phyloP scores from a whole-genome alignment of 169 alveolate genomes.

The Plasmodium yoelii region DNA sequence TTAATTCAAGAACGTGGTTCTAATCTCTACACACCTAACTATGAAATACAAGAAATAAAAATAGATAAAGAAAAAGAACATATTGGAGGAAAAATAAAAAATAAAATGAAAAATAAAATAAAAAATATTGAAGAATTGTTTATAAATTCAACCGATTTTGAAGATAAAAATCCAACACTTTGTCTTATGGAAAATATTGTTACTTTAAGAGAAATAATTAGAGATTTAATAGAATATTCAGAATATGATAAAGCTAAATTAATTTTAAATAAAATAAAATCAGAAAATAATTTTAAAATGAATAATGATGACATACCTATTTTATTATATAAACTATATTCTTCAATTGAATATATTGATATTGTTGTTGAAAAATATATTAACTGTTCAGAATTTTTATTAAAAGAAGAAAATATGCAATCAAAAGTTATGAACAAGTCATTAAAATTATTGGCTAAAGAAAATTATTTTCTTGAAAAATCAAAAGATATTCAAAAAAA shows the following conservation, averaged over 20 bases:
- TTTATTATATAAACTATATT: slow-evolving; percentile 9
- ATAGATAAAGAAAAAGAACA: not conserved
- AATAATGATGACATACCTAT: slow-evolving; percentile 1
- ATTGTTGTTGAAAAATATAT: slow-evolving; percentile 62
- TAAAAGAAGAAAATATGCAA: slow-evolving; percentile 80
- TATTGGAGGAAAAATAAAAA: not conserved
- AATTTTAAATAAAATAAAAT: slow-evolving; percentile 76
- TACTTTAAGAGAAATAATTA: slow-evolving; percentile 80
- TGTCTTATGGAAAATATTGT: slow-evolving; percentile 83
- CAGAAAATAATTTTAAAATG: slow-evolving; percentile 32
- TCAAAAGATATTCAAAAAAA: slow-evolving; percentile 72
- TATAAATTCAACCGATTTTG: slow-evolving; percentile 81
- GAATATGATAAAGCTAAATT: slow-evolving; percentile 74
- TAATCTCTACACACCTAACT: not conserved
- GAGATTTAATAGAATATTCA: slow-evolving; percentile 78
- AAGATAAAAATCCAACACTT: slow-evolving; percentile 81
- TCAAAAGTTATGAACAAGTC: slow-evolving; percentile 77
- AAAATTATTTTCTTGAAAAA: slow-evolving; percentile 83
- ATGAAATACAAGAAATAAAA: no score
- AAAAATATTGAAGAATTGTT: slow-evolving; percentile 81
- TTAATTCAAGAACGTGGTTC: not conserved
- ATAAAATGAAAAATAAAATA: not conserved
- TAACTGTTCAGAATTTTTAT: slow-evolving; percentile 70
- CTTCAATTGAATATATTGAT: slow-evolving; percentile 50
- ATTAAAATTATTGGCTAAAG: slow-evolving; percentile 79